Conservation (phyloP, 2,329 filamentous ascomycete genomes). For the Hymenotorrendiella dingleyae region DNA sequence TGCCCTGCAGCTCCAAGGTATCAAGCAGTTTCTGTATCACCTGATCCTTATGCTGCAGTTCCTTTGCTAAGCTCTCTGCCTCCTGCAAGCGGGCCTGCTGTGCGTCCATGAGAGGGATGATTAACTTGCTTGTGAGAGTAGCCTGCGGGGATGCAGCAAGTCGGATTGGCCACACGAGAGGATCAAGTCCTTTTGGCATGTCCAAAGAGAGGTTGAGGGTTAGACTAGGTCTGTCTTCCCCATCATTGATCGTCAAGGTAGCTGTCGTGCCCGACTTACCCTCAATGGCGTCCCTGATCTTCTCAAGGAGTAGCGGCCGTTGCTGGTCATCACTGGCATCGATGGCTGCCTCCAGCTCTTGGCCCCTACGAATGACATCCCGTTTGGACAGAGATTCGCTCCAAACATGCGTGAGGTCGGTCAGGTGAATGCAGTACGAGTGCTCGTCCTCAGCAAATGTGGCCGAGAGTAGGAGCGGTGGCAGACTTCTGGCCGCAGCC, state of each 20-base stretch:
- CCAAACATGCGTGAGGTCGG: conserved; percentile 72
- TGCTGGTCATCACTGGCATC: conserved; percentile 68
- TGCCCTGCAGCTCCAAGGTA: conserved; percentile 44
- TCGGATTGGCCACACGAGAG: conserved; percentile 60
- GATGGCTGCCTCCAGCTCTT: conserved; percentile 61
- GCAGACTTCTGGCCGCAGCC: conserved; percentile 35
- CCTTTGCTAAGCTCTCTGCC: conserved; percentile 37
- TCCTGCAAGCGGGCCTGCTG: conserved; percentile 39
- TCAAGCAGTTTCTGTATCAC: conserved; percentile 49
- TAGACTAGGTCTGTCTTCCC: conserved; percentile 33
- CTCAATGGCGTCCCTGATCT: conserved; percentile 47
- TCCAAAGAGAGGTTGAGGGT: conserved; percentile 46
- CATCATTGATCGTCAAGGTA: conserved; percentile 38
- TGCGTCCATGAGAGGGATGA: conserved; percentile 41
- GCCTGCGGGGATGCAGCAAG: conserved; percentile 37
- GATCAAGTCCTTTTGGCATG: conserved; percentile 56
- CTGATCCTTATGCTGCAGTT: conserved; percentile 46
- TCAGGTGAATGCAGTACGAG: conserved; percentile 62
- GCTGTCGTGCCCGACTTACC: conserved; percentile 38
- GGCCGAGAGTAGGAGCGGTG: conserved; percentile 58
- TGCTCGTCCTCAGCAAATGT: conserved; percentile 40
- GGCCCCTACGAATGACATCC: conserved; percentile 57
- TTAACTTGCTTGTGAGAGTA: conserved; percentile 39
- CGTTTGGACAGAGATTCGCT: conserved; percentile 55
- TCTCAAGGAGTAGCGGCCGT: conserved; percentile 59